phyloP scores from a whole-genome alignment of 129 eudicot genomes.

The Chrysanthemum seticuspe region DNA sequence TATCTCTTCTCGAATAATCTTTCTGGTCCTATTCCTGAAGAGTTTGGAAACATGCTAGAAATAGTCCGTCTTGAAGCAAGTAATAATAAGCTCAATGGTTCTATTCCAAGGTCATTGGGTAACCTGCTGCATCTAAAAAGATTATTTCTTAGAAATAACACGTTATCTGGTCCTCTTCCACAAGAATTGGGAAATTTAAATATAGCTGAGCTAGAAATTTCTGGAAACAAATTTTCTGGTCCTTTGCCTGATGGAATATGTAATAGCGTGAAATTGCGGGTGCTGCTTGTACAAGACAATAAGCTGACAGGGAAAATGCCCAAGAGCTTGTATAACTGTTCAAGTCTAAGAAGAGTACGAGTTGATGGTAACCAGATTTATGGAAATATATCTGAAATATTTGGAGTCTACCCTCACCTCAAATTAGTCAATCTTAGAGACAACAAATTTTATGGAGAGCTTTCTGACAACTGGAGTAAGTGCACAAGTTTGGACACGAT shows the following conservation, averaged over 20 bases:
- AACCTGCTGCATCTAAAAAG: not conserved
- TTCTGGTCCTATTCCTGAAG: conserved; percentile 15
- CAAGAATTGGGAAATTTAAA: conserved; percentile 17
- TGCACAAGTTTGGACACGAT: not conserved
- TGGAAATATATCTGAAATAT: not conserved
- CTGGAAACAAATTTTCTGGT: too few relatives aligned
- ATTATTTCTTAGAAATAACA: not conserved
- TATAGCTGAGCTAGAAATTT: conserved; percentile 2
- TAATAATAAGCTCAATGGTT: conserved; percentile 20
- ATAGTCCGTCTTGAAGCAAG: too few relatives aligned
- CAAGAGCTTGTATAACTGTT: not conserved
- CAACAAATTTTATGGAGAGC: not conserved
- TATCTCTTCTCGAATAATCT: not conserved
- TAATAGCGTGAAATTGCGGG: too few relatives aligned
- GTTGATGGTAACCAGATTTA: not conserved
- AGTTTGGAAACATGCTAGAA: conserved; percentile 16
- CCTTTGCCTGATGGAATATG: too few relatives aligned
- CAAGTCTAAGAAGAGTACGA: not conserved
- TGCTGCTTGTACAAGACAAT: not conserved
- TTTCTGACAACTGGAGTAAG: not conserved
- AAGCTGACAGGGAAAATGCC: conserved; percentile 5
- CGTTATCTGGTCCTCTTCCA: conserved; percentile 20
- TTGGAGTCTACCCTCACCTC: not conserved
- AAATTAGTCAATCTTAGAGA: not conserved
- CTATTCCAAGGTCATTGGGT: conserved; percentile 23